Evolutionary conservation across 2,329 filamentous ascomycete species (phyloP).

Genomic region (Nigrospora oryzae): DNA sequence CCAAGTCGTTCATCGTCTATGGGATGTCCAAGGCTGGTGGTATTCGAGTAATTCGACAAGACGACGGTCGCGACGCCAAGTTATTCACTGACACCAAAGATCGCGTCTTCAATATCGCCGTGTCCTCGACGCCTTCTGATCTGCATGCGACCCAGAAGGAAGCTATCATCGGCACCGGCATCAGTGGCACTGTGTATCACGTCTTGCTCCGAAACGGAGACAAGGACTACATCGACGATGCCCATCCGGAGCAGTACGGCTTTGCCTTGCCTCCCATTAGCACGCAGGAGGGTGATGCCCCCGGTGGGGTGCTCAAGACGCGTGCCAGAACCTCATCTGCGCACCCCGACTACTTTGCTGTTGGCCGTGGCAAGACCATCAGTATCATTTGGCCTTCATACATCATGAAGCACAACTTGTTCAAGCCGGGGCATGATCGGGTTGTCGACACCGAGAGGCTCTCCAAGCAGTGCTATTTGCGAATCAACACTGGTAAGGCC

Average conservation of each 20-base stretch:
- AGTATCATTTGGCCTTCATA: conserved; percentile 71
- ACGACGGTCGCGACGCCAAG: conserved; percentile 85
- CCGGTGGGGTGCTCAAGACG: conserved; percentile 90
- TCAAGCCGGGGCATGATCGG: conserved; percentile 56
- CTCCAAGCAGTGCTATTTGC: conserved; percentile 76
- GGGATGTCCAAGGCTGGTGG: conserved; percentile 90
- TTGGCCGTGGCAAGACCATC: conserved; percentile 92
- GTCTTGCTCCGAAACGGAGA: conserved; percentile 68
- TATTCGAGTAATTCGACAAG: conserved; percentile 86
- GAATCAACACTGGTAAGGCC: conserved; percentile 94
- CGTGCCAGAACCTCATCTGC: conserved; percentile 82
- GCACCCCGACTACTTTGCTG: conserved; percentile 89
- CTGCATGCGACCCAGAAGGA: conserved; percentile 56
- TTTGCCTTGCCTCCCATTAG: conserved; percentile 84
- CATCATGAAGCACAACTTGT: conserved; percentile 53
- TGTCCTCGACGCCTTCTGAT: conserved; percentile 60
- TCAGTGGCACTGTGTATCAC: conserved; percentile 97
- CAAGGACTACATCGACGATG: conserved; percentile 71
- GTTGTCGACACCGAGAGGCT: conserved; percentile 83
- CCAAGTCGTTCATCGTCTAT: conserved; percentile 86
- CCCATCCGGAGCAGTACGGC: conserved; percentile 74
- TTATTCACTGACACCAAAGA: conserved; percentile 88
- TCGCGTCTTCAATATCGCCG: conserved; percentile 87
- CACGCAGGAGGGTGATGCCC: conserved; percentile 80
- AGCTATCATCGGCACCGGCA: conserved; percentile 82